A percentile compares a stretch with the other conserved stretches of the same genome.
These are phyloP conservation scores for Caryocar brasiliense DNA, from an alignment of 441 rosid species.

Conservation along the genomic window DNA sequence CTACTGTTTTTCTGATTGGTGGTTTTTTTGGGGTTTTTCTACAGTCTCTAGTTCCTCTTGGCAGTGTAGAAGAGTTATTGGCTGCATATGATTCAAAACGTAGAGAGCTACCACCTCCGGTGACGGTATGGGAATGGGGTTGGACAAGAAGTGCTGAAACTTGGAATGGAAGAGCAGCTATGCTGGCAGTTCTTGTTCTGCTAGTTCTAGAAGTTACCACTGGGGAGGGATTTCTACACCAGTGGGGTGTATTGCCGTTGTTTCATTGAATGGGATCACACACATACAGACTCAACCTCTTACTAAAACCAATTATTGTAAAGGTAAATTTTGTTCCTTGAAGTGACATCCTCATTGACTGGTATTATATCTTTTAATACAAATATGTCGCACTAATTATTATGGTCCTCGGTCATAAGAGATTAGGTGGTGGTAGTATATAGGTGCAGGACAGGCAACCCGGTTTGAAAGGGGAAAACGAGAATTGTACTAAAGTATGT, in stretches of 20 bases:
- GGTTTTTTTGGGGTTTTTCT: constrained; percentile 1
- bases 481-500: no score
- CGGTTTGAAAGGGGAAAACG: no score
- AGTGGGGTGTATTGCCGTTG: constrained; percentile 74
- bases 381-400: neutral
- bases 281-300: neutral
- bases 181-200: constrained; percentile 87
- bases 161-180: constrained; percentile 97
- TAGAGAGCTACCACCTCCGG: constrained; percentile 80
- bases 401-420: neutral
- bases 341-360: neutral
- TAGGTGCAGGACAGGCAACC: neutral
- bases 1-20: constrained; percentile 5
- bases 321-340: constrained; percentile 11
- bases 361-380: neutral
- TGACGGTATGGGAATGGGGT: constrained; percentile 96
- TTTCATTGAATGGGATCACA: constrained; percentile 21
- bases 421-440: neutral
- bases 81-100: constrained; percentile 87
- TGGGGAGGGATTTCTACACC: constrained; percentile 89
- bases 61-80: constrained; percentile 86
- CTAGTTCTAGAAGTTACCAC: constrained; percentile 84
- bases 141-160: constrained; percentile 98
- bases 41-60: constrained; percentile 92
- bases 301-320: neutral